Evolutionary conservation across 2,329 filamentous ascomycete genomes (phyloP).

Genomic region (Aspergillus sp.): DNA sequence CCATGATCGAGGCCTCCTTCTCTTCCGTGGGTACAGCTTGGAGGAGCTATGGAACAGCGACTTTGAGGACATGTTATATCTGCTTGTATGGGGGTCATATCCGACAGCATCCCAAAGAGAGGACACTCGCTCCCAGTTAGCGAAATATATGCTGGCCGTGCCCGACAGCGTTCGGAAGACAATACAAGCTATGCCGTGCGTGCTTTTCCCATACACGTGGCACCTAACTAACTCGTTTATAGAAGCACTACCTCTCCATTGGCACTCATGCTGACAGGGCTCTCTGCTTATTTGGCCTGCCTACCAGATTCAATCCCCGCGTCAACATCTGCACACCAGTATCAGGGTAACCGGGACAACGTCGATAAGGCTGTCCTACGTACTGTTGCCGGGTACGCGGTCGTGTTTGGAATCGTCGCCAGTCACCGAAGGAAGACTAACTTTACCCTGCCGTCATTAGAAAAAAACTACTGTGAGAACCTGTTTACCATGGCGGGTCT

Average conservation of each 20-base stretch:
- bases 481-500: conserved; percentile 56
- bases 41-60: conserved; percentile 31
- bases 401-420: conserved; percentile 25
- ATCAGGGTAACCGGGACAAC: conserved; percentile 20
- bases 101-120: conserved; percentile 24
- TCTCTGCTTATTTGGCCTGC: conserved; percentile 28
- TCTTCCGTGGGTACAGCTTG: conserved; percentile 30
- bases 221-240: background rate
- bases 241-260: conserved; percentile 20
- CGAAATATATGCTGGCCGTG: conserved; percentile 21
- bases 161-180: conserved; percentile 22
- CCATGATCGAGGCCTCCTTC: conserved; percentile 24
- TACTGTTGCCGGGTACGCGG: conserved; percentile 26
- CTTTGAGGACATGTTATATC: conserved; percentile 34
- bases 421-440: conserved; percentile 25
- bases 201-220: background rate
- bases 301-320: conserved; percentile 23
- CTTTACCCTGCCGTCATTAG: conserved; percentile 27
- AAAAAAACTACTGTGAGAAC: conserved; percentile 56
- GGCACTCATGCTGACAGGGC: conserved; percentile 28
- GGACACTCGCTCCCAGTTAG: conserved; percentile 20
- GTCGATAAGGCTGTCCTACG: conserved; percentile 26
- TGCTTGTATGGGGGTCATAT: conserved; percentile 30
- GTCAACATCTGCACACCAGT: conserved; percentile 20
- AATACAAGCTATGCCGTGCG: conserved; percentile 28